Evolutionary conservation across 2,329 filamentous ascomycete genomes (phyloP).

Genomic region (Sporothrix mexicana): DNA sequence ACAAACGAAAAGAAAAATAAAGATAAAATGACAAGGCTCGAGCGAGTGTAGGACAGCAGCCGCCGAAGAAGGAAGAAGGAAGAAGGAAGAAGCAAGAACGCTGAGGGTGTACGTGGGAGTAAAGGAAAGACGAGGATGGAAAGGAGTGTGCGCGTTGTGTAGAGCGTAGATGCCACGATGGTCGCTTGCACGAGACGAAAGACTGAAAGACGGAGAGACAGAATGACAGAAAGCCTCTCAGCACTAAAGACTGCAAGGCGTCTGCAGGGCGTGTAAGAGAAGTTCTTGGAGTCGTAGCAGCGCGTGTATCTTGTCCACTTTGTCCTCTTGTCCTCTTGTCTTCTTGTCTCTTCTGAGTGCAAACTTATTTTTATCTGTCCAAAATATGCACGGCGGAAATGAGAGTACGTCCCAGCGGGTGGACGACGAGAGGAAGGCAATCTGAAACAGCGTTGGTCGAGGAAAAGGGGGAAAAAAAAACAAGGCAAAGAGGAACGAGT

Average conservation of each 20-base stretch:
- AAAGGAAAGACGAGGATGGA: background rate
- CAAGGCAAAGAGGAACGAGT: background rate
- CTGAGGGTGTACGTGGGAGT: background rate
- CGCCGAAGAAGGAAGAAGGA: background rate
- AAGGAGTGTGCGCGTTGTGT: background rate
- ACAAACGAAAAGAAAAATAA: background rate
- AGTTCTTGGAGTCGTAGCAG: constrained; percentile 7
- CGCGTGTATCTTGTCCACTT: constrained; percentile 27
- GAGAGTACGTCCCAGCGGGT: constrained; percentile 19
- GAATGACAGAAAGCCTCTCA: background rate
- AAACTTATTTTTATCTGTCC: background rate
- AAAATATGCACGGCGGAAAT: constrained; percentile 17
- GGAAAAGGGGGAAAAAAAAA: background rate
- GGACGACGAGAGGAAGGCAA: background rate
- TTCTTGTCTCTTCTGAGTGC: no score
- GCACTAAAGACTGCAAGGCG: background rate
- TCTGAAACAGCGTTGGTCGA: constrained; percentile 7
- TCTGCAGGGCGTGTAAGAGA: background rate
- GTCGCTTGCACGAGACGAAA: no score
- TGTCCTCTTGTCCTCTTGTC: no score
- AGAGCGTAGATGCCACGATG: background rate
- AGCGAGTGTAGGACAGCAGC: background rate
- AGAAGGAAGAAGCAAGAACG: background rate
- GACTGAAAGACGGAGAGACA: no score
- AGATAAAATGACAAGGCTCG: background rate